A percentile compares a stretch with the other conserved stretches of the same genome.
These are phyloP conservation scores for Salvia splendens DNA, from an alignment of 257 asterid species.

Conservation along the genomic window DNA sequence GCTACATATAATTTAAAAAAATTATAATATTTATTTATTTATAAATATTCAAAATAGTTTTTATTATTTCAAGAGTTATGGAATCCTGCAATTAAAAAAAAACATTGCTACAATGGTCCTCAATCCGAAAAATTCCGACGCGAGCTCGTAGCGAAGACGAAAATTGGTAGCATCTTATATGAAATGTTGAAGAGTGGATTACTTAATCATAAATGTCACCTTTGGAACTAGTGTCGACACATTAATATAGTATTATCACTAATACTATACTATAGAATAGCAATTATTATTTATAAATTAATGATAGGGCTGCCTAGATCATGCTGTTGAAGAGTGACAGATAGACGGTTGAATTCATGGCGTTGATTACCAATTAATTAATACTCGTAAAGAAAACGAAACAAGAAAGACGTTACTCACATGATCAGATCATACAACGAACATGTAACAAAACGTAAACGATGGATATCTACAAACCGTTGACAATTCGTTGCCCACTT, in stretches of 20 bases:
- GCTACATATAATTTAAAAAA: too few species aligned
- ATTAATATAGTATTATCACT: conserved; percentile 9
- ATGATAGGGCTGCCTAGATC: conserved; percentile 37
- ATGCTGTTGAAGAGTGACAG: conserved; percentile 36
- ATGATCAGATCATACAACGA: conserved; percentile 51
- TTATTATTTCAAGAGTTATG: too few species aligned
- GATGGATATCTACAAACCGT: conserved; percentile 39
- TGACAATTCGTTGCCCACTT: conserved; percentile 38
- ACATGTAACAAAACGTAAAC: conserved; percentile 39
- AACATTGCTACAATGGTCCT: too few species aligned
- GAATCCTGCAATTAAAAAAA: too few species aligned
- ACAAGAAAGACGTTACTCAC: conserved; percentile 49
- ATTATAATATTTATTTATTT: too few species aligned
- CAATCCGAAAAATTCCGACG: too few species aligned
- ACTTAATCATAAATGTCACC: conserved; percentile 10
- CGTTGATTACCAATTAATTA: conserved; percentile 21
- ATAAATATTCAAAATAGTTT: too few species aligned
- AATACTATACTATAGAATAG: background rate
- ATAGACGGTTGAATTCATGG: conserved; percentile 31
- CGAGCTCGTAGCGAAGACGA: too few species aligned
- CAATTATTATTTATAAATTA: background rate
- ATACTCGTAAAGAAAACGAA: background rate
- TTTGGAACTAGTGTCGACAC: conserved; percentile 30
- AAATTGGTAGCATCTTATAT: too few species aligned
- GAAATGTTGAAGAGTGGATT: too few species aligned